Evolutionary conservation across 2,329 filamentous ascomycete genomes (phyloP).

Genomic region (Neonectria neomacrospora): DNA sequence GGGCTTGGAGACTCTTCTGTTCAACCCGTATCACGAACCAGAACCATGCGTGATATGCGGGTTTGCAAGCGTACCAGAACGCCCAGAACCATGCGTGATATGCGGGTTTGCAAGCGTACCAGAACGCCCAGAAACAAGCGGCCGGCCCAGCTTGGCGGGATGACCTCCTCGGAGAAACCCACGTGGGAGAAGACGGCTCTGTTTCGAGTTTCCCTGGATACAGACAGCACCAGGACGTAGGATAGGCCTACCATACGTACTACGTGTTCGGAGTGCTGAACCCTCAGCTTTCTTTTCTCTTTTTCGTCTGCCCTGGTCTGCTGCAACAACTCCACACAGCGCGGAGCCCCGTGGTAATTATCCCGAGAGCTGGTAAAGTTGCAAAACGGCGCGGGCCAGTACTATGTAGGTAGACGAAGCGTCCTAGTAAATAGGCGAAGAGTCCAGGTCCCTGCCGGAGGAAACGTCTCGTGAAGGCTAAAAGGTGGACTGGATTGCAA

Average conservation of each 20-base stretch:
- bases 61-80: background rate
- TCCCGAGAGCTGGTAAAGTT: conserved; percentile 1
- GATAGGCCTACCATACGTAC: too few relatives aligned
- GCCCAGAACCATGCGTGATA: background rate
- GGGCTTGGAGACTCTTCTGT: background rate
- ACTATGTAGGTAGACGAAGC: too few relatives aligned
- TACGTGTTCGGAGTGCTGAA: background rate
- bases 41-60: background rate
- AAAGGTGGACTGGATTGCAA: background rate
- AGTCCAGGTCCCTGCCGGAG: background rate
- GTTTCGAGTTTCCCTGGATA: background rate
- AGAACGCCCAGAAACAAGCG: conserved; percentile 4
- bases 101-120: background rate
- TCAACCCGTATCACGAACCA: conserved; percentile 4
- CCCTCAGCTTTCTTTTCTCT: too few relatives aligned
- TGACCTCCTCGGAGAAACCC: background rate
- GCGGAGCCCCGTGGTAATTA: conserved; percentile 9
- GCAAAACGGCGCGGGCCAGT: background rate
- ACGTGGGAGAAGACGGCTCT: conserved; percentile 1
- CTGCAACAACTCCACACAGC: conserved; percentile 3
- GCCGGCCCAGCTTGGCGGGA: background rate
- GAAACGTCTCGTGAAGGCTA: background rate
- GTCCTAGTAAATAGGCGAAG: too few relatives aligned
- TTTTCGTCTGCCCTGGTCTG: conserved; percentile 7
- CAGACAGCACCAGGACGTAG: background rate